Percentiles rank a stretch among this genome's conserved stretches.
phyloP scores from a whole-genome alignment of 2,329 filamentous ascomycete genomes.

The Fusarium mexicanum region DNA sequence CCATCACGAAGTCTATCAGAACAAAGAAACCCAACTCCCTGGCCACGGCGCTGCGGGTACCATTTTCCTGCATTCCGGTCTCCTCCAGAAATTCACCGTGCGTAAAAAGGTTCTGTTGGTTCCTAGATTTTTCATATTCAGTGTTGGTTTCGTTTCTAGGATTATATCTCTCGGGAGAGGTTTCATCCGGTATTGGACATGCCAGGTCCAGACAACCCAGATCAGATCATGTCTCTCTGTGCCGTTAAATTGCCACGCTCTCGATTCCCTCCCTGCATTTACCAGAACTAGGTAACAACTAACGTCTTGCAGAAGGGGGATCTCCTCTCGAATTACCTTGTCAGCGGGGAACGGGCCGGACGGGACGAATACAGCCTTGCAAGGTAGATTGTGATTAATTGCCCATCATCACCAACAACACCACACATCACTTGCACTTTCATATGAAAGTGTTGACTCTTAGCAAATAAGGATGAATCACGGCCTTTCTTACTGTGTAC shows the following conservation, averaged over 20 bases:
- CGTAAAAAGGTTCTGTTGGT: conserved; percentile 17
- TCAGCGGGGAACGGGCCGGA: conserved; percentile 32
- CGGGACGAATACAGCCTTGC: conserved; percentile 23
- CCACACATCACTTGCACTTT: neutral
- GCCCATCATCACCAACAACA: neutral
- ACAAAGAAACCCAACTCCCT: conserved; percentile 28
- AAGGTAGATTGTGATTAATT: neutral
- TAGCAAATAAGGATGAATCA: neutral
- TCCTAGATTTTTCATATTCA: neutral
- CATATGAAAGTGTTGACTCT: neutral
- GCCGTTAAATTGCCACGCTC: conserved; percentile 14
- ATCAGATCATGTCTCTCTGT: conserved; percentile 26
- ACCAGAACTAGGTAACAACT: neutral
- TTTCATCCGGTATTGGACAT: conserved; percentile 4
- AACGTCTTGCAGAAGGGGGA: neutral
- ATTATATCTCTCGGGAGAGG: neutral
- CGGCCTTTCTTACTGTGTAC: neutral
- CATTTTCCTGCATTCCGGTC: conserved; percentile 5
- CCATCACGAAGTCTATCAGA: conserved; percentile 15
- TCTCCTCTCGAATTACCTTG: conserved; percentile 3
- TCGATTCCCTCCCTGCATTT: conserved; percentile 12
- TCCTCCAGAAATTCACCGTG: neutral
- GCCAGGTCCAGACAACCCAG: neutral
- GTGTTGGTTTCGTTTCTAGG: conserved; percentile 3
- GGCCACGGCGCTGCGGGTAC: conserved; percentile 28